Percentiles rank a stretch among this genome's conserved stretches.
Evolutionary conservation across 148 eudicot genomes (phyloP).

Genomic region (Salicornia ramosissima): DNA sequence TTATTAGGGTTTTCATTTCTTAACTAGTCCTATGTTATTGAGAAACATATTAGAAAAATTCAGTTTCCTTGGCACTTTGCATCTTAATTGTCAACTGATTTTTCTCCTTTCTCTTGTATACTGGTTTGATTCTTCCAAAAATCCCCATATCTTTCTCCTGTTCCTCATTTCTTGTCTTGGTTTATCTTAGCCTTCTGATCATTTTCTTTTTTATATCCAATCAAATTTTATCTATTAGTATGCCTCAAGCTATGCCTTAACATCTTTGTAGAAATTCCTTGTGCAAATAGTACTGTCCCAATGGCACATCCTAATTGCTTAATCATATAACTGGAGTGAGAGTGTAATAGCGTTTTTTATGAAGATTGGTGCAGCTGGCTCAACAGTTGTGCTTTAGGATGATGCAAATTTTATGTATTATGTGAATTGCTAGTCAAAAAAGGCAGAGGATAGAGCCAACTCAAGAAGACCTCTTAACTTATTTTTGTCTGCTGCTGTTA

Average conservation of each 20-base stretch:
- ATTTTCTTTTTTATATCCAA: neutral
- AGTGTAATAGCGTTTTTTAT: too few species aligned
- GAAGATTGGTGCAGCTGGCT: slow-evolving; percentile 6
- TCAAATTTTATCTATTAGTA: neutral
- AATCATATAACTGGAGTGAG: too few species aligned
- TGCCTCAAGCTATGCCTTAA: neutral
- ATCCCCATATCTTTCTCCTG: neutral
- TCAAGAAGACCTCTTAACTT: neutral
- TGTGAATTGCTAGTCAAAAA: neutral
- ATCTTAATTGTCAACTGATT: neutral
- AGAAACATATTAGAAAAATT: too few species aligned
- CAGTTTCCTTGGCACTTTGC: neutral
- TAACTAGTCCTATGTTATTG: too few species aligned
- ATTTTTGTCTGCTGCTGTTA: neutral
- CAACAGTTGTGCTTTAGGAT: neutral
- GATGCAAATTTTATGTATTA: neutral
- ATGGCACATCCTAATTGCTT: too few species aligned
- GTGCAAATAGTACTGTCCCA: neutral
- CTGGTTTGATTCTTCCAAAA: neutral
- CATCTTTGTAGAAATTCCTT: neutral
- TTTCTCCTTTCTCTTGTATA: neutral
- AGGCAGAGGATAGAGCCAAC: neutral
- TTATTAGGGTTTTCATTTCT: too few species aligned
- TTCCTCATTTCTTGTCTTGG: neutral
- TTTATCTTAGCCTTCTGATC: neutral